phyloP scores from a whole-genome alignment of 331 rosid genomes.

The Malus hybrid region DNA sequence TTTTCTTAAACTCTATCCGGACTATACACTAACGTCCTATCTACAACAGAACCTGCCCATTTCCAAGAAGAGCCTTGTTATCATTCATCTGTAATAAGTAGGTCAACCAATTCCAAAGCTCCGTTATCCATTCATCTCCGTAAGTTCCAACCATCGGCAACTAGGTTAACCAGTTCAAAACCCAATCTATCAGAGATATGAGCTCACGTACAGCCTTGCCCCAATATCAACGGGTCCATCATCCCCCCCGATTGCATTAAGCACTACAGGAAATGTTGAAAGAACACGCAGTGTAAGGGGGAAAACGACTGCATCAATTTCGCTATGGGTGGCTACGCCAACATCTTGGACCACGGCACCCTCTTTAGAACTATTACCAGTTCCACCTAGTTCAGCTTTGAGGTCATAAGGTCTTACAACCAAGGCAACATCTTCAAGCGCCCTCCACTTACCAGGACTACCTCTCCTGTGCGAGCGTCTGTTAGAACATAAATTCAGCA shows the following conservation, averaged over 20 bases:
- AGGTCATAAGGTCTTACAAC: conserved; percentile 50
- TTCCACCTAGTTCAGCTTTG: conserved; percentile 10
- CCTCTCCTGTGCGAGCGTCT: conserved; percentile 46
- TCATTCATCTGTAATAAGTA: conserved; percentile 3
- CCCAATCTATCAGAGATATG: conserved; percentile 43
- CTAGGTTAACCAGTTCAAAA: neutral
- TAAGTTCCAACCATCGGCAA: neutral
- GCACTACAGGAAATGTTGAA: conserved; percentile 69
- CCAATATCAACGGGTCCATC: conserved; percentile 74
- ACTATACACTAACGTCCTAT: conserved; percentile 32
- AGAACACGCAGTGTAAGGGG: conserved; percentile 58
- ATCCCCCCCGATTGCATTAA: conserved; percentile 84
- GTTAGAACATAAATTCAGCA: conserved; percentile 47
- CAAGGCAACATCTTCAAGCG: conserved; percentile 56
- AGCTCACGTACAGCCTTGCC: conserved; percentile 69
- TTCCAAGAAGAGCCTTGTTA: neutral
- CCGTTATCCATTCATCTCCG: too few species aligned
- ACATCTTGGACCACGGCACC: conserved; percentile 9
- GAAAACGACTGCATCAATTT: conserved; percentile 56
- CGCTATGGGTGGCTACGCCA: conserved; percentile 6
- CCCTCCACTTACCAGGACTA: conserved; percentile 49
- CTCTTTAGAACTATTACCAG: conserved; percentile 12
- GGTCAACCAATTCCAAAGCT: conserved; percentile 1
- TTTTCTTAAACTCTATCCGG: conserved; percentile 15
- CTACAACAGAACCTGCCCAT: conserved; percentile 24